These are phyloP conservation scores for Purshia tridentata DNA, from an alignment of 306 rosid species.

Conservation along the genomic window DNA sequence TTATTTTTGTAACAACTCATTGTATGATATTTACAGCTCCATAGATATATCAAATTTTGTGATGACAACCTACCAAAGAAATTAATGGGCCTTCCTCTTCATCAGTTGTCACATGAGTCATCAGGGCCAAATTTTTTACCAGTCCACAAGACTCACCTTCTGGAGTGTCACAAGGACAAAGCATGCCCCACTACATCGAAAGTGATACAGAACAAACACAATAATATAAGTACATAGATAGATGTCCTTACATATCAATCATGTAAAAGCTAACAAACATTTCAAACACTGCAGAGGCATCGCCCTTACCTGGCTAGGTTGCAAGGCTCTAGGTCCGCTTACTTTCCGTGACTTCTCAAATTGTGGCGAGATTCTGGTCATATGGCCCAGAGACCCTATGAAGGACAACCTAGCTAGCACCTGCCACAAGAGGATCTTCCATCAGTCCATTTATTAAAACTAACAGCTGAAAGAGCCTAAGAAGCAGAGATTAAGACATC, in stretches of 20 bases:
- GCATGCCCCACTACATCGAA: slow-evolving; percentile 89
- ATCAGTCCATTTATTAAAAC: slow-evolving; percentile 5
- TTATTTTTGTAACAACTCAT: no score
- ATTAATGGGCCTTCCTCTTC: slow-evolving; percentile 80
- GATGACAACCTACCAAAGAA: slow-evolving; percentile 50
- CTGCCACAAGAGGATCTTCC: slow-evolving; percentile 35
- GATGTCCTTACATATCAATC: background rate
- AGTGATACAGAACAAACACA: background rate
- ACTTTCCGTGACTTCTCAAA: slow-evolving; percentile 96
- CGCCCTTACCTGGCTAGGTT: slow-evolving; percentile 87
- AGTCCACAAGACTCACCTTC: slow-evolving; percentile 97
- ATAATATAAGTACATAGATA: background rate
- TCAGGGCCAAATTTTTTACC: slow-evolving; percentile 87
- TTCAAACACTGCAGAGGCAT: slow-evolving; percentile 11
- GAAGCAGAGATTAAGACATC: background rate
- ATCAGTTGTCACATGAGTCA: slow-evolving; percentile 98
- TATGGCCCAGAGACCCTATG: slow-evolving; percentile 70
- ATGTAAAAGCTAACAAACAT: slow-evolving; percentile 10
- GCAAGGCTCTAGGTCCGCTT: slow-evolving; percentile 93
- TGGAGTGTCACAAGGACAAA: slow-evolving; percentile 98
- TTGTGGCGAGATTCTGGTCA: slow-evolving; percentile 91
- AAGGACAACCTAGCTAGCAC: slow-evolving; percentile 80
- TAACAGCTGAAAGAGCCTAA: background rate
- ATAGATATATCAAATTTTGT: background rate
- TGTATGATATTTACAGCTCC: background rate